Evolutionary conservation across 2,329 filamentous ascomycete species (phyloP).

Genomic region (Diaporthe helianthi): DNA sequence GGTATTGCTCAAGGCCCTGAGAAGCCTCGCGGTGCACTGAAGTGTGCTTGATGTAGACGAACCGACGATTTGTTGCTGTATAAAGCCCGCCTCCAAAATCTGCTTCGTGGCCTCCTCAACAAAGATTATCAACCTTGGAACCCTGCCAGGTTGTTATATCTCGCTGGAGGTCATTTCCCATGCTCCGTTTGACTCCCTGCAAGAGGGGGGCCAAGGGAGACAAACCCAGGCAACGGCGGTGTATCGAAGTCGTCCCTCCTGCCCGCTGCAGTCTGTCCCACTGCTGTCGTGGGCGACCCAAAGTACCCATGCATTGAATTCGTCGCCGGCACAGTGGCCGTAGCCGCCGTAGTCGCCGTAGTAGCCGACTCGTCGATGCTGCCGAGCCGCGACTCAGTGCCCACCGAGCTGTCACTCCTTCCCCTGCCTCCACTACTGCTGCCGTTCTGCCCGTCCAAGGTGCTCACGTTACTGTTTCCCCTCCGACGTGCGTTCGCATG

Average conservation of each 20-base stretch:
- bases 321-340: slow-evolving; percentile 17
- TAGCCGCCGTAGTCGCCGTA: slow-evolving; percentile 40
- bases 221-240: slow-evolving; percentile 28
- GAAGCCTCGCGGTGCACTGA: neutral
- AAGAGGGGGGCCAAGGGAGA: slow-evolving; percentile 7
- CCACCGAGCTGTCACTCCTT: slow-evolving; percentile 38
- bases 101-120: neutral
- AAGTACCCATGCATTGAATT: slow-evolving; percentile 54
- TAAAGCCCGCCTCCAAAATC: too few species aligned
- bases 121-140: neutral
- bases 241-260: slow-evolving; percentile 34
- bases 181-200: neutral
- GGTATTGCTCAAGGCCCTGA: neutral
- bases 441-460: slow-evolving; percentile 32
- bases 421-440: slow-evolving; percentile 32
- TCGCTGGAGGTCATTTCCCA: neutral
- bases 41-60: neutral
- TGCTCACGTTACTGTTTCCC: slow-evolving; percentile 41
- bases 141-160: neutral
- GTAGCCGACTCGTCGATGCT: slow-evolving; percentile 51
- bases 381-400: slow-evolving; percentile 38
- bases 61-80: neutral
- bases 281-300: slow-evolving; percentile 48
- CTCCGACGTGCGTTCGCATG: slow-evolving; percentile 37
- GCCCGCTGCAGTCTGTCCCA: slow-evolving; percentile 51